Base-by-base conservation (phyloP, 805 yeast species). In the Yueomyces sinensis region DNA sequence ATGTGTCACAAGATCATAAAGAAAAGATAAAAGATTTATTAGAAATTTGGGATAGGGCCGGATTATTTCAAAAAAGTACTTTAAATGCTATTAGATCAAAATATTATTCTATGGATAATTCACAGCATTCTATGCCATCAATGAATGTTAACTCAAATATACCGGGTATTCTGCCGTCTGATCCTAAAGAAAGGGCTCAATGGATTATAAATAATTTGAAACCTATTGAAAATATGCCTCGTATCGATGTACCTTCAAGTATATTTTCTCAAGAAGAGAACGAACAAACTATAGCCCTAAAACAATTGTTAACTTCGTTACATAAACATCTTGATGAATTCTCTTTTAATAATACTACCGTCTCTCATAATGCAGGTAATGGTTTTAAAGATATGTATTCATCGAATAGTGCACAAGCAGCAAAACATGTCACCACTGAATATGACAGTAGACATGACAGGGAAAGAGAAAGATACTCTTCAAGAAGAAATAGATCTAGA, bases 11-110 rank as follows among this genome's bases (percentile, higher is more conserved):
- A 36, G 81, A 66, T 51, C 81, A 65, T 58, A 71, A 58, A 52
- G 84, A 74, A 39, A 91, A 87, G 56, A 72, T 86, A 46, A 65
- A 76, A 48, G 89, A 86, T 59, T 67, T 91, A 45, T 70, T 91
- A 44, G 94, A 83, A 42, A 87, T 91, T 48, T 91, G 98, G 98
- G 82, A 75, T 45, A 75, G 82, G 43, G 79, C 86, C 27, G 74
- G 73, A 30, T 80, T 95, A 13, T 89, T 91, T 59, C 65, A 66
- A 36, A 69, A 71, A 30, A 64, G 66, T 29, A 60, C 67, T 23
- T 62, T 91, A 36, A 57, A 66, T 31, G 52, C 66, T 15, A 68
- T 83, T 38, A 71, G 76, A 51, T 56, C 64, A 11, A 76, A 70
- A 49, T 71, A 71, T 54, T 80, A 78, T 48, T 41, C 50, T 7